Evolutionary conservation across 768 basidiomycete genomes (phyloP), one percentile per base, ranked within the genome.

Genomic region (Kockovaella imperatae): DNA sequence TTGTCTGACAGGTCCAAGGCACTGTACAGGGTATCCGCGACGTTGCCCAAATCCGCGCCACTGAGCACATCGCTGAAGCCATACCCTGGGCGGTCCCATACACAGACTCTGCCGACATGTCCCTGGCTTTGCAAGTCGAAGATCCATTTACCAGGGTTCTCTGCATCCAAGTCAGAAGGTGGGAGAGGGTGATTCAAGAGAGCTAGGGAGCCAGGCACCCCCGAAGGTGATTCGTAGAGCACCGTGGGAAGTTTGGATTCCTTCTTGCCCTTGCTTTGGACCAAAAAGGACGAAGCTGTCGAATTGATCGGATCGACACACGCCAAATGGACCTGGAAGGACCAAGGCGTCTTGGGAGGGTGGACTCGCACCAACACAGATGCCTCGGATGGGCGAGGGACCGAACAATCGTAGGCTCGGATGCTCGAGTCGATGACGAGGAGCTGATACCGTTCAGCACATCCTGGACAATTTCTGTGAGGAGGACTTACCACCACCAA

Each of bases 51-150:
- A 30, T 67, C 62, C 23, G 63, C 63, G 15, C 57, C 53, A 7
- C 51, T 42, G 35, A 64, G 48, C 21, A 59, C 53, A n/a, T 72
- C 61, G 26, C 60, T 63, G 53, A 69, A 70, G 1, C 70, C 70
- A 40, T 72, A 72, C 4, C 70, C 70, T 5, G 70, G 70, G 50
- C 70, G 49, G 43, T 72, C 70, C 70, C 70, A 72, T 1, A 63
- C 55, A 50, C 70, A 72, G 18, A 69, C 60, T 25, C 57, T 56
- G 0, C 62, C 62, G 26, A 72, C 59, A 24, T 62, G 44, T 20
- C 63, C 62, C 38, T 56, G 38, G 25, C 58, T 42, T 31, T 69
- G 64, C 35, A 72, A 42, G 34, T 64, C 60, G 38, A 67, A 57
- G 24, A 72, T 38, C 70, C 70, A 72, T 42, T 56, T 53, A 8